phyloP scores from a whole-genome alignment of 129 eudicot species.

The Centaurea solstitialis region DNA sequence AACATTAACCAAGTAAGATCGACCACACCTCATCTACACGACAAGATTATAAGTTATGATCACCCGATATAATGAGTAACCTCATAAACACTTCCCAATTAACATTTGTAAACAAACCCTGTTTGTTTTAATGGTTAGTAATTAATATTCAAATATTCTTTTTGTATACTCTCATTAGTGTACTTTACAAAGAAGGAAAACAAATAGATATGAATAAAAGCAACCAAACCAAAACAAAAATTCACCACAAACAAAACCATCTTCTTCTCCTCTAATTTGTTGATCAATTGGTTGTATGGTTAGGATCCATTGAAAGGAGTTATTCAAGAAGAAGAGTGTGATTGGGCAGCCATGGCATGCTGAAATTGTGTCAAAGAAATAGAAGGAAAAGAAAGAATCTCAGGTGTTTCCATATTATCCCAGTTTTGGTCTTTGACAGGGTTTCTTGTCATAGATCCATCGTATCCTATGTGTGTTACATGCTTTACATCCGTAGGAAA shows the following conservation, averaged over 20 bases:
- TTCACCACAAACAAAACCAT: slow-evolving; percentile 3
- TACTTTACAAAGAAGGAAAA: background rate
- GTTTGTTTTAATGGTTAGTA: background rate
- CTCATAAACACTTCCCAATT: no score
- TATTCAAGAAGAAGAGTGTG: slow-evolving; percentile 7
- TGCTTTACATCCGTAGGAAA: slow-evolving; percentile 90
- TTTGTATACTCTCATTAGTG: background rate
- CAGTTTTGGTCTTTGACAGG: slow-evolving; percentile 41
- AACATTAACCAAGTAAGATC: no score
- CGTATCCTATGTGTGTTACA: slow-evolving; percentile 85
- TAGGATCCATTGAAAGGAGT: background rate
- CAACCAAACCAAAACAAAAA: background rate
- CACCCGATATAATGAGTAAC: no score
- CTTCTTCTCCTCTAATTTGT: background rate
- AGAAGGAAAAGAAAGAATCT: slow-evolving; percentile 51
- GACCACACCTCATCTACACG: no score
- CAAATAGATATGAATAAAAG: slow-evolving; percentile 1
- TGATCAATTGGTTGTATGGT: background rate
- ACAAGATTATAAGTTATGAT: no score
- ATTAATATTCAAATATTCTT: background rate
- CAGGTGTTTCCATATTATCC: slow-evolving; percentile 54
- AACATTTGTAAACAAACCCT: no score
- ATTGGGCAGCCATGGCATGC: slow-evolving; percentile 76
- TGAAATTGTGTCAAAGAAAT: slow-evolving; percentile 74
- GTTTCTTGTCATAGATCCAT: slow-evolving; percentile 66